Base-by-base conservation (phyloP, 108 stramenopile genomes). In the Seminavis robusta region DNA sequence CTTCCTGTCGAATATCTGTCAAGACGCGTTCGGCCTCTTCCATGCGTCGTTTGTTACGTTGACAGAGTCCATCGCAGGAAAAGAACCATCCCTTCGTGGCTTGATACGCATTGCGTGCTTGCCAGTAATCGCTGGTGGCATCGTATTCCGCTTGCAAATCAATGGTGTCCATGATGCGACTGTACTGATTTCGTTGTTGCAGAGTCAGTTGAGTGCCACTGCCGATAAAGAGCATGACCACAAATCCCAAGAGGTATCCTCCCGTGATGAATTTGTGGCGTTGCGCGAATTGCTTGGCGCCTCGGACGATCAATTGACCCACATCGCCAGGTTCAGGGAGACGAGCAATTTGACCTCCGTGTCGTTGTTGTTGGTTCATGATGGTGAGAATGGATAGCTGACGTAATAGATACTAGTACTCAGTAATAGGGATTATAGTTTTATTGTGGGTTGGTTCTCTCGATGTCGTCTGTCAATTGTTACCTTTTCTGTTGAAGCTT, bases 41-140 rank as follows among this genome's bases (percentile, higher is more conserved):
- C 81, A 83, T 83, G 3, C 73, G 62, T 23, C 40, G 40, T 43
- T 90, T 89, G 74, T 89, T 90, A 23, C 83, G 79, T 48, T 86
- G 82, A 51, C 92, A 94, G 3, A 81, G 61, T 24, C 74, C 72
- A 38, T 90, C 88, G 52, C 89, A 94, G 17, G 76, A 56, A 23
- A 21, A 56, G 32, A 94, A 82, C 93, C 93, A 94, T 32, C 93
- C 93, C 61, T 89, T 86, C 39, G 78, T 74, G 8, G 73, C 74
- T 36, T 78, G 76, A 31, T 94, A 90, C 10, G 72, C 71, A 28
- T 71, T 37, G 34, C 81, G 46, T 26, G 86, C 85, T 10, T 63
- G 39, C 37, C 65, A 81, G 51, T 84, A 90, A n/a, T 67, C 30
- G 0, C 64, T 41, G 11, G 74, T 65, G 15, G 89, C 93, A 37